Base-by-base conservation (phyloP, 257 asterid genomes). In the Echium plantagineum region DNA sequence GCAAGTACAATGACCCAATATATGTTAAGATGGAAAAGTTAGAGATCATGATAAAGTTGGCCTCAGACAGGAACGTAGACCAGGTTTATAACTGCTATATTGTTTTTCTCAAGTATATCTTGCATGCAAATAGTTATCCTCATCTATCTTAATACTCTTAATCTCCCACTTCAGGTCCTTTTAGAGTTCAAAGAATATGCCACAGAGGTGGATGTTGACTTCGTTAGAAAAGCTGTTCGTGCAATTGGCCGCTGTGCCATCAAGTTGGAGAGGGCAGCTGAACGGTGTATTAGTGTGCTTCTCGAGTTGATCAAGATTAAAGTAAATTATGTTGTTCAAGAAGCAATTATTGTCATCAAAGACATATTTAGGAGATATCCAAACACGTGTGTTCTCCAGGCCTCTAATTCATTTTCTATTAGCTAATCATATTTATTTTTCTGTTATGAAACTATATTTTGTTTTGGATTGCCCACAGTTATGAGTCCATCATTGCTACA, bases 211-310 rank as follows among this genome's bases (percentile, higher is more conserved):
- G 99, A 93, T 71, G 99, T 93, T 20, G 99, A 93, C 69, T 93
- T 93, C 75, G 97, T 93, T 58, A 85, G 99, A 69, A 93, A 89
- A 80, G 96, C 99, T 74, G 99, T 93, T 17, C 97, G 97, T 74
- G 99, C 99, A 65, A 93, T 93, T 71, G 99, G 97, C 61, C 87
- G 97, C 7, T 93, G 99, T 68, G 99, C 99, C 76, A 93, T 93
- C 82, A 93, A 89, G 85, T 82, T 93, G 65, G 97, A 93, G 86
- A 86, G 99, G 76, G 99, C 99, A 56, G 99, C 99, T 62, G 99
- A 93, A 74, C 95, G 99, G 55, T 93, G 99, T 67, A 93, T 93
- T 47, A 93, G 97, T 66, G 99, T 93, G 62, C 85, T 93, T 75
- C 97, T 93, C 72, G 99, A 93, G 88, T 78, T 93, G 85, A 93